phyloP scores from a whole-genome alignment of 1,284 basidiomycete genomes.

The Neolentinus lepideus region DNA sequence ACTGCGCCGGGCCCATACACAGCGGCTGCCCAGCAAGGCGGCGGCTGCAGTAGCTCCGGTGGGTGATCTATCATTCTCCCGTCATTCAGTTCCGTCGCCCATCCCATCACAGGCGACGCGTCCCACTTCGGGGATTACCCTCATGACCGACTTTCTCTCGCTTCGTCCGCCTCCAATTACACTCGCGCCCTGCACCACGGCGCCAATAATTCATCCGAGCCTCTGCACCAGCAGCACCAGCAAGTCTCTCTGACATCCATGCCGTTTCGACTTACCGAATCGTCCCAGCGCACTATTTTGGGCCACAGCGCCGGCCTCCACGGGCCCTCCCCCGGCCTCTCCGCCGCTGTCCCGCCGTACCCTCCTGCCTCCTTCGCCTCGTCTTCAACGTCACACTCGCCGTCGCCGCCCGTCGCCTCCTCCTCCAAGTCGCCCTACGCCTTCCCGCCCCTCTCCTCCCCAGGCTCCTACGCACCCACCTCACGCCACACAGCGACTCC shows the following conservation, averaged over 20 bases:
- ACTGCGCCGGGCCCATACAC: too few species aligned
- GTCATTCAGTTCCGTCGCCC: not conserved
- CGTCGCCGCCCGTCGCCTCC: slow-evolving; percentile 9
- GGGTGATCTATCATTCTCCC: too few species aligned
- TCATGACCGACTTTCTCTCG: not conserved
- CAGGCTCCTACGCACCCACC: slow-evolving; percentile 3
- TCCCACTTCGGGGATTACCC: not conserved
- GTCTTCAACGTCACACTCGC: slow-evolving; percentile 3
- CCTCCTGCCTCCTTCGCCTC: slow-evolving; percentile 7
- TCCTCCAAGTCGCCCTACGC: slow-evolving; percentile 3
- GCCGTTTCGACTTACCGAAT: slow-evolving; percentile 7
- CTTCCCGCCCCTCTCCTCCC: slow-evolving; percentile 7
- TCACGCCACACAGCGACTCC: not conserved
- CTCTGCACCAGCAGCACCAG: not conserved
- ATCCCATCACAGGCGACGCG: not conserved
- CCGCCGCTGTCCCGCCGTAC: not conserved
- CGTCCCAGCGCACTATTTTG: slow-evolving; percentile 7
- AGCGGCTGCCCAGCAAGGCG: too few species aligned
- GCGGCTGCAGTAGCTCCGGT: too few species aligned
- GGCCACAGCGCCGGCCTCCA: not conserved
- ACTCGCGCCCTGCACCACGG: not conserved
- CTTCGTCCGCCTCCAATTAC: not conserved
- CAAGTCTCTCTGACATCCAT: not conserved
- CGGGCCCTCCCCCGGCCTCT: not conserved
- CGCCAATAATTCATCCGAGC: not conserved